Evolutionary conservation across 495 filamentous ascomycete genomes (phyloP).

Genomic region (Neohortaea acidophila): DNA sequence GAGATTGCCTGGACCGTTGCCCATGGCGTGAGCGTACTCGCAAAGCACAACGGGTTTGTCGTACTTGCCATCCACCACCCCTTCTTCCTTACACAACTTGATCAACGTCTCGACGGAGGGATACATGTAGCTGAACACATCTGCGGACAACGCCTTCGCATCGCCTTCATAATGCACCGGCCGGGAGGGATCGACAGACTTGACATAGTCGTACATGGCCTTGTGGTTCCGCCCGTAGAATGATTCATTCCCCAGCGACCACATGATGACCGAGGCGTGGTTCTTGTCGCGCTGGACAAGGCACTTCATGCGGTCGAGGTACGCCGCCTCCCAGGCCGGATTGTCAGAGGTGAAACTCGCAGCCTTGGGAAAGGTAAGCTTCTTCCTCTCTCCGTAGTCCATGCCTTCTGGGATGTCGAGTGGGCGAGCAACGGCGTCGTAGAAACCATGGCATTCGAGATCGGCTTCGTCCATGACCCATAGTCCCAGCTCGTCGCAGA

Average conservation of each 20-base stretch:
- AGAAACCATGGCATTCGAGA: slow-evolving; percentile 54
- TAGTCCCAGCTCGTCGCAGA: slow-evolving; percentile 52
- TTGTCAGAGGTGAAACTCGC: slow-evolving; percentile 48
- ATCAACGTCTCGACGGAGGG: slow-evolving; percentile 37
- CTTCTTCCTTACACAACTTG: slow-evolving; percentile 28
- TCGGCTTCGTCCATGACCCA: slow-evolving; percentile 61
- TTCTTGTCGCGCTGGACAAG: slow-evolving; percentile 52
- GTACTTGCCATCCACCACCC: slow-evolving; percentile 28
- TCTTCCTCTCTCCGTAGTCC: slow-evolving; percentile 40
- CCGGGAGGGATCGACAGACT: slow-evolving; percentile 38
- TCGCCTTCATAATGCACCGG: slow-evolving; percentile 56
- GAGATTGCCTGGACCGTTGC: slow-evolving; percentile 52
- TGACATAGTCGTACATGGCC: slow-evolving; percentile 49
- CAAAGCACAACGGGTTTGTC: slow-evolving; percentile 49
- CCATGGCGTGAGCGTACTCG: slow-evolving; percentile 59
- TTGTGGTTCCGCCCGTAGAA: slow-evolving; percentile 50
- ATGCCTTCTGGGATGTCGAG: slow-evolving; percentile 34
- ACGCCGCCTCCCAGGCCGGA: slow-evolving; percentile 45
- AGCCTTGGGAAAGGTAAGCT: slow-evolving; percentile 34
- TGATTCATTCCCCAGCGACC: slow-evolving; percentile 56
- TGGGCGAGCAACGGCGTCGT: slow-evolving; percentile 30
- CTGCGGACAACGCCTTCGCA: slow-evolving; percentile 38
- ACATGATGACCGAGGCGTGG: slow-evolving; percentile 50
- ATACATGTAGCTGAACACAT: slow-evolving; percentile 57
- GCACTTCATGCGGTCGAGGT: slow-evolving; percentile 48